Base-by-base conservation (phyloP, 1,284 basidiomycete genomes). In the Cutaneotrichosporon spelunceum region DNA sequence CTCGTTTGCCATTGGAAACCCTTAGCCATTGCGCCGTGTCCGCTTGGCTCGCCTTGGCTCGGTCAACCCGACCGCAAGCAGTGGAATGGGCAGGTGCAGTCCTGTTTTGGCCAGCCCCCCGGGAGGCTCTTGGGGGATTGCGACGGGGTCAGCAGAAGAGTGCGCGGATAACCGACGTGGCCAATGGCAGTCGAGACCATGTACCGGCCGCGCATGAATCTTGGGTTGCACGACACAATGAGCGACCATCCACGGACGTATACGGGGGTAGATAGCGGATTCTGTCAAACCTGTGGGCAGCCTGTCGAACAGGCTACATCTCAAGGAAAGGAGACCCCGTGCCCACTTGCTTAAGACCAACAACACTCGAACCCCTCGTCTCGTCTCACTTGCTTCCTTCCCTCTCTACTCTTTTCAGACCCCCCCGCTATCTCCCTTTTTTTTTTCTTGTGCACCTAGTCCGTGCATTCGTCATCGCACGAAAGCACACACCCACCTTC, bases 391-490 rank as follows among this genome's bases (percentile, higher is more conserved):
- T 19, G 29, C 42, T 59, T 30, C 53, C 57, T 26, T 54, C 36
- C 42, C 34, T 45, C 29, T 52, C 39, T 36, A 19, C 14, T 52
- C 19, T 19, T 26, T 27, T 53, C 49, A 19, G 2, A 30, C 49
- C 27, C 27, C 6, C 49, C n/a, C 49, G 19, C 13, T n/a, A 14
- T 23, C 49, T 50, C 49, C 49, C 27, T 27, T n/a, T 27, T n/a
- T 27, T 24, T 13, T 53, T 36, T 36, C 34, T 42, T 53, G 34
- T 42, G 52, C 52, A 53, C 13, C 14, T 24, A 53, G 52, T 53
- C 52, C 52, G 52, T 53, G 52, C 52, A 53, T 39, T 23, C 33
- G 39, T n/a, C 39, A 24, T 45, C 42, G 42, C 54, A 56, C 54
- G 39, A 55, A 42, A 42, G 39, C 54, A 56, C 54, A 44, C 42